A percentile compares a stretch with the other conserved stretches of the same genome.
Evolutionary conservation across 805 yeast genomes (phyloP).

Genomic region (Lipomyces orientalis): DNA sequence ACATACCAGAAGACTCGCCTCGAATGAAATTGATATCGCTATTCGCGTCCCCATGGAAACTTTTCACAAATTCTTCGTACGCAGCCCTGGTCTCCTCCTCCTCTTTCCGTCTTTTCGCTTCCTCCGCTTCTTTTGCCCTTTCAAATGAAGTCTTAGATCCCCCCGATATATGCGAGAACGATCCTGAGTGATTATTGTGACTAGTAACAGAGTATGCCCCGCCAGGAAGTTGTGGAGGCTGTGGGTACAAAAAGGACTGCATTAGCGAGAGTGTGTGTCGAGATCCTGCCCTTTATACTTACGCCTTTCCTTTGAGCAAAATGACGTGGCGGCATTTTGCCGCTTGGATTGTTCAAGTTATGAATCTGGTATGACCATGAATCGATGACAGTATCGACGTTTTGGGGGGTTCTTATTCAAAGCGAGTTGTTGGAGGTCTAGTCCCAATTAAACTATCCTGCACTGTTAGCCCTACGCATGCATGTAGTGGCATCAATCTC

Average conservation of each 20-base stretch:
- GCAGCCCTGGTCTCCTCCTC: constrained; percentile 29
- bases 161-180: not conserved
- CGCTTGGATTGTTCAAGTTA: not conserved
- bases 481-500: no score
- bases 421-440: no score
- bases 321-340: constrained; percentile 29
- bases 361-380: constrained; percentile 1
- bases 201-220: not conserved
- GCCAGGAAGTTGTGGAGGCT: constrained; percentile 8
- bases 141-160: constrained; percentile 26
- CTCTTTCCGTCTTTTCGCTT: constrained; percentile 15
- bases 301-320: constrained; percentile 22
- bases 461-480: no score
- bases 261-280: not conserved
- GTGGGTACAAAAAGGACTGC: not conserved
- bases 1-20: not conserved
- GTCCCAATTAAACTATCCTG: no score
- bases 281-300: not conserved
- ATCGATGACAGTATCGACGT: not conserved
- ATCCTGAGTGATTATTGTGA: not conserved
- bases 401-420: no score
- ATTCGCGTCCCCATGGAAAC: constrained; percentile 23
- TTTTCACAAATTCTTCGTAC: constrained; percentile 33
- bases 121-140: constrained; percentile 25
- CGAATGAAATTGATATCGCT: constrained; percentile 12